Base-by-base conservation (phyloP, 179 eudicot species). In the Spinacia oleracea region DNA sequence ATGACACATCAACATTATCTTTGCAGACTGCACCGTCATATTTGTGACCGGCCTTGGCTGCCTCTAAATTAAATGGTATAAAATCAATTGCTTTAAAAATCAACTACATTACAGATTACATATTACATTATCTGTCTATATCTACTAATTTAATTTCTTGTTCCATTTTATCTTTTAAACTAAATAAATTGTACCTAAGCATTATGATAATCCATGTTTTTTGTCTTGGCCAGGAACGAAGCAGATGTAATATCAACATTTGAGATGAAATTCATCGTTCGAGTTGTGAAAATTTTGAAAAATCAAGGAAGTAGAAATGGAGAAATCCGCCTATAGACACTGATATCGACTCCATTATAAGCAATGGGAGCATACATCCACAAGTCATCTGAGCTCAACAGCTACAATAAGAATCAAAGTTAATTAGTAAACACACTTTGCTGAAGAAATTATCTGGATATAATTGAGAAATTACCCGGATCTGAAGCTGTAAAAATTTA, bases 351-450 rank as follows among this genome's bases (percentile, higher is more conserved):
- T 55, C 97, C 97, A 82, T 90, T 90, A 83, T 89, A 90, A 69
- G 93, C 97, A 16, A 92, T 77, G 0, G 97, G 97, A 43, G 97
- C 90, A 73, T 83, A 90, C 94, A 91, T 91, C 97, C 97, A 91
- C 70, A 86, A 59, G 3, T 92, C 94, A 81, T 92, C 97, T 0
- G 94, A 92, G 86, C 97, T 90, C 71, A 92, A 75, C 66, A 92
- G 72, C 97, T 92, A 81, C 88, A 87, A 42, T 70, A 45, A 29
- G 45, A 4, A 46, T n/a, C 38, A 34, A 31, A 51, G 21, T 63
- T 18, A 34, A 29, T 73, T 32, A 67, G 51, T 51, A 32, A 40
- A 10, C 1, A 48, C 45, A 46, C 3, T 40, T 0, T 2, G 23
- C 7, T 8, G 40, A 38, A 23, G 0, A 43, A n/a, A 9, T 20